A percentile compares a stretch with the other conserved stretches of the same genome.
Evolutionary conservation across 2,329 filamentous ascomycete genomes (phyloP).

Genomic region (Paecilomyces dactylethromorphus): DNA sequence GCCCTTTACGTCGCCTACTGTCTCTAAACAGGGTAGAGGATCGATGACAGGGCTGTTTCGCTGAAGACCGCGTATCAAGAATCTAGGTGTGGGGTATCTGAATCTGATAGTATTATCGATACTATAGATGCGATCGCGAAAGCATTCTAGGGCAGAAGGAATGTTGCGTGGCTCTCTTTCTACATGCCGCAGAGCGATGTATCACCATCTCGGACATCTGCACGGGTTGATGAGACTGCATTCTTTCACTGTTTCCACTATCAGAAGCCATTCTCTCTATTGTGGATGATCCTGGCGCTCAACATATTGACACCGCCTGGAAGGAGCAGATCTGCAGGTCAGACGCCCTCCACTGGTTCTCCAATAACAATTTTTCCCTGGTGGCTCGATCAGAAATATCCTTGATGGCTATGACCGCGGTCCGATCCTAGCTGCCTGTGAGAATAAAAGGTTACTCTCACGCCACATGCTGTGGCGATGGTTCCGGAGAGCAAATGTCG

Average conservation of each 20-base stretch:
- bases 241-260: too few relatives aligned
- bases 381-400: not conserved
- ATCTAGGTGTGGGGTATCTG: not conserved
- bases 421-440: not conserved
- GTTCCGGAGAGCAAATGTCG: not conserved
- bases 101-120: not conserved
- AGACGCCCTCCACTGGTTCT: not conserved
- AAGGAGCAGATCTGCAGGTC: not conserved
- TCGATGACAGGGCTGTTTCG: too few relatives aligned
- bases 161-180: not conserved
- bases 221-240: too few relatives aligned
- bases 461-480: not conserved
- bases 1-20: too few relatives aligned
- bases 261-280: not conserved
- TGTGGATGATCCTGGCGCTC: not conserved
- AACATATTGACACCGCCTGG: not conserved
- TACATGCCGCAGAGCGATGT: not conserved
- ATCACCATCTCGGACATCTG: too few relatives aligned
- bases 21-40: too few relatives aligned
- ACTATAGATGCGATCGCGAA: not conserved
- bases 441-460: not conserved
- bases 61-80: too few relatives aligned
- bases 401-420: not conserved
- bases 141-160: not conserved
- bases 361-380: not conserved